Conservation (phyloP, 306 rosid genomes). For the Cucumis sativus region DNA sequence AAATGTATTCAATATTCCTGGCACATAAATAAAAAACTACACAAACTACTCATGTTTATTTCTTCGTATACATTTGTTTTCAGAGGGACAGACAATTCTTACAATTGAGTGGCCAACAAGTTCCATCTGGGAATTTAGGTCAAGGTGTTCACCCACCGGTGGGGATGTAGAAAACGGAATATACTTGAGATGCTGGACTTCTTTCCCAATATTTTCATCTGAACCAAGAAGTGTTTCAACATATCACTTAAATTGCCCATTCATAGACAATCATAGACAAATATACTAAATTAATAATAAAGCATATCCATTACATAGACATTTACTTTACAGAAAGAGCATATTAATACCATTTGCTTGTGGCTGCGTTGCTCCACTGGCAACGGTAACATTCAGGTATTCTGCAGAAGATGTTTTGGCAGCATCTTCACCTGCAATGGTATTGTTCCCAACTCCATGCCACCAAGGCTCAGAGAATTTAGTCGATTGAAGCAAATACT, state of each 20-base stretch:
- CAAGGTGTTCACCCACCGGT: constrained; percentile 33
- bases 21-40: not conserved
- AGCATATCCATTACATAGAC: not conserved
- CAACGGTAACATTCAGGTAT: constrained; percentile 24
- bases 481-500: constrained; percentile 29
- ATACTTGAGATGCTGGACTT: constrained; percentile 23
- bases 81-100: constrained; percentile 19
- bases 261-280: not conserved
- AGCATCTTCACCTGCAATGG: constrained; percentile 16
- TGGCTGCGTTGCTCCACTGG: constrained; percentile 20
- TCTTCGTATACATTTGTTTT: not conserved
- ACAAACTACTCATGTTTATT: not conserved
- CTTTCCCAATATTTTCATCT: constrained; percentile 19
- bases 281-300: not conserved
- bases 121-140: constrained; percentile 42
- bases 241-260: not conserved
- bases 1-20: not conserved
- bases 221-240: not conserved
- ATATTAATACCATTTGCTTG: constrained; percentile 14
- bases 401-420: constrained; percentile 28
- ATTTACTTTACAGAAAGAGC: not conserved
- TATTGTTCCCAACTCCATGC: constrained; percentile 27
- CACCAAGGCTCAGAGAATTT: constrained; percentile 54
- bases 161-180: constrained; percentile 21
- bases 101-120: constrained; percentile 64